Evolutionary conservation across 768 basidiomycete genomes (phyloP).

Genomic region (Amanita exitialis): DNA sequence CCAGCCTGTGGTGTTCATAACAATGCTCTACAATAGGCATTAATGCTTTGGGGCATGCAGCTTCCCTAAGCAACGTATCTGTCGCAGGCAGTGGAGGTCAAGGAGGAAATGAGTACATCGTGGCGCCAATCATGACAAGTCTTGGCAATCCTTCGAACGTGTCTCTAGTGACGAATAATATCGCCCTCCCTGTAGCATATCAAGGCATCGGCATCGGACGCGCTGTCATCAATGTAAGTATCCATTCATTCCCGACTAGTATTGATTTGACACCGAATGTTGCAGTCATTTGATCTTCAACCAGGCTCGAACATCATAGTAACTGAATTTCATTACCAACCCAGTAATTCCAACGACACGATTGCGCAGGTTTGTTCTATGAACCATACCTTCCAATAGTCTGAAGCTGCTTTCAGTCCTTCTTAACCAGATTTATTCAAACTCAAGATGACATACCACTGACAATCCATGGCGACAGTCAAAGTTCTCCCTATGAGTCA

Average conservation of each 20-base stretch:
- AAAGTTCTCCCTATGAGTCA: slow-evolving; percentile 54
- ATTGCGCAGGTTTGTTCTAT: slow-evolving; percentile 34
- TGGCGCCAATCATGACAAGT: slow-evolving; percentile 44
- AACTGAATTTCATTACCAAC: slow-evolving; percentile 62
- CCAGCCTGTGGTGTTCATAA: background rate
- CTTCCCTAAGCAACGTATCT: slow-evolving; percentile 42
- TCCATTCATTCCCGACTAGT: background rate
- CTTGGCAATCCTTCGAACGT: slow-evolving; percentile 63
- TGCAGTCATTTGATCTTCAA: slow-evolving; percentile 42
- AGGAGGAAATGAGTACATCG: slow-evolving; percentile 49
- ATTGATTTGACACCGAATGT: background rate
- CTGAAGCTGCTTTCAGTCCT: slow-evolving; percentile 23
- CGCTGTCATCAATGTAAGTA: slow-evolving; percentile 45
- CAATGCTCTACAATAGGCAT: slow-evolving; percentile 30
- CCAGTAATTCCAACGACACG: slow-evolving; percentile 56
- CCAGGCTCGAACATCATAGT: slow-evolving; percentile 45
- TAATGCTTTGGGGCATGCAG: slow-evolving; percentile 44
- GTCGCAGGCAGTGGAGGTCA: slow-evolving; percentile 57
- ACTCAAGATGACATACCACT: slow-evolving; percentile 35
- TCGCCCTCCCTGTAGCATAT: slow-evolving; percentile 50
- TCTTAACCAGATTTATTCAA: slow-evolving; percentile 53
- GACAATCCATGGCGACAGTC: slow-evolving; percentile 47
- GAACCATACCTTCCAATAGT: background rate
- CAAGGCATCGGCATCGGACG: slow-evolving; percentile 47
- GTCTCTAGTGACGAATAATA: slow-evolving; percentile 45